phyloP scores from a whole-genome alignment of 352 stramenopile species.

The Thalassiosira livingstoniorum region DNA sequence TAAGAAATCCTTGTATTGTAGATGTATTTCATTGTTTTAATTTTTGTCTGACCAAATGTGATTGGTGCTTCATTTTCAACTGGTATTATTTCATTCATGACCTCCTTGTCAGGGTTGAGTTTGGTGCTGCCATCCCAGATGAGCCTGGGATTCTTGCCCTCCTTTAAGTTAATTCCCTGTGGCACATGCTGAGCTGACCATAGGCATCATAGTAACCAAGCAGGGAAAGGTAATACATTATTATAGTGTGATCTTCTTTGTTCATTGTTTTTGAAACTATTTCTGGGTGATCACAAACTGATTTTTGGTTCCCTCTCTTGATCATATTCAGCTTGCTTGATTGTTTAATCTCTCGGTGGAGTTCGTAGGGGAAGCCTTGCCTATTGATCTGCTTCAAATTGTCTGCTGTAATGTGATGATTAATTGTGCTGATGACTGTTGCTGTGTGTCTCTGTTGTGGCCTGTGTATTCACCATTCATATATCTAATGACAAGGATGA shows the following conservation, averaged over 20 bases:
- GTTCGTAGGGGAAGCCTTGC: neutral
- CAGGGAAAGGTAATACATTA: neutral
- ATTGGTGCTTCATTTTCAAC: neutral
- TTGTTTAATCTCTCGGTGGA: neutral
- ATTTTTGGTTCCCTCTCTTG: neutral
- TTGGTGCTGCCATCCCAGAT: neutral
- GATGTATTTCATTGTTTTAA: neutral
- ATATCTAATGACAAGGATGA: neutral
- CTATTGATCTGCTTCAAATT: conserved; percentile 3
- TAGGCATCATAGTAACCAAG: neutral
- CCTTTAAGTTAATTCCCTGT: conserved; percentile 2
- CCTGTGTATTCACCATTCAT: conserved; percentile 6
- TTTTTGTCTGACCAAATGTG: neutral
- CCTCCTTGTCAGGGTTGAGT: neutral
- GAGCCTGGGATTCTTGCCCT: neutral
- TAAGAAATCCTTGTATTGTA: conserved; percentile 36
- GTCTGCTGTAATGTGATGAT: conserved; percentile 1
- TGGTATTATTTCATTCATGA: neutral
- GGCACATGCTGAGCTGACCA: neutral
- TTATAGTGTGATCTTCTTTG: conserved; percentile 9
- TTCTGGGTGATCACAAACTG: neutral
- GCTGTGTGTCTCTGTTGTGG: neutral
- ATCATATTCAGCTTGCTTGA: conserved; percentile 2
- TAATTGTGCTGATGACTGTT: neutral
- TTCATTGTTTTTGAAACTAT: conserved; percentile 7